Evolutionary conservation across 2,329 filamentous ascomycete species (phyloP).

Genomic region (Neocucurbitaria cava): DNA sequence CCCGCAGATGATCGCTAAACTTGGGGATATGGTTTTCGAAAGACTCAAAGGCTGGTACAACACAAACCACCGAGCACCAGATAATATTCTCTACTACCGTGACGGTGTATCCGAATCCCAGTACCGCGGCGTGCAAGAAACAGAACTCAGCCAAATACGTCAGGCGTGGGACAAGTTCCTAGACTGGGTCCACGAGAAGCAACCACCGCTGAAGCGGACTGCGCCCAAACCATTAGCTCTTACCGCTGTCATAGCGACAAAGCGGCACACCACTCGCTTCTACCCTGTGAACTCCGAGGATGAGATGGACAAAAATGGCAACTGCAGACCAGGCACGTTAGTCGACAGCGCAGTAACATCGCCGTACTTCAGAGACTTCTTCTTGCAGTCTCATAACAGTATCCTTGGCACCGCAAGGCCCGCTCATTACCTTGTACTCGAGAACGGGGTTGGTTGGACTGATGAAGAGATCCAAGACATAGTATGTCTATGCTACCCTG

Average conservation of each 20-base stretch:
- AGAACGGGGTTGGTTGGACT: neutral
- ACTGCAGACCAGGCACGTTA: slow-evolving; percentile 29
- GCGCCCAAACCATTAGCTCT: neutral
- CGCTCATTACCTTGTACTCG: slow-evolving; percentile 30
- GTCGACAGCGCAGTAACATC: slow-evolving; percentile 36
- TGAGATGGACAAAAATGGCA: slow-evolving; percentile 10
- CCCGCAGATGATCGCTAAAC: neutral
- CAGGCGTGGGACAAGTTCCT: neutral
- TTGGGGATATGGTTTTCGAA: neutral
- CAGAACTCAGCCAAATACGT: neutral
- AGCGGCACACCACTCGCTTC: neutral
- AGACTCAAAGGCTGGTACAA: neutral
- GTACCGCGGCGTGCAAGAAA: too few relatives aligned
- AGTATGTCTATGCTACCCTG: neutral
- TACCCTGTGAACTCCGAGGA: neutral
- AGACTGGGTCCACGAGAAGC: too few relatives aligned
- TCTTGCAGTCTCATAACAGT: slow-evolving; percentile 36
- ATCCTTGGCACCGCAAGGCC: slow-evolving; percentile 35
- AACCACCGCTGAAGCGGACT: neutral
- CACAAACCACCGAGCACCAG: neutral
- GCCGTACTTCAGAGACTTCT: slow-evolving; percentile 41
- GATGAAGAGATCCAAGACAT: neutral
- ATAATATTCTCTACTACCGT: neutral
- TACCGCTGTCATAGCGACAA: neutral
- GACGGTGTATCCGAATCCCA: neutral